Evolutionary conservation across 2,329 filamentous ascomycete species (phyloP).

Genomic region (Herpomyces periplanetae): DNA sequence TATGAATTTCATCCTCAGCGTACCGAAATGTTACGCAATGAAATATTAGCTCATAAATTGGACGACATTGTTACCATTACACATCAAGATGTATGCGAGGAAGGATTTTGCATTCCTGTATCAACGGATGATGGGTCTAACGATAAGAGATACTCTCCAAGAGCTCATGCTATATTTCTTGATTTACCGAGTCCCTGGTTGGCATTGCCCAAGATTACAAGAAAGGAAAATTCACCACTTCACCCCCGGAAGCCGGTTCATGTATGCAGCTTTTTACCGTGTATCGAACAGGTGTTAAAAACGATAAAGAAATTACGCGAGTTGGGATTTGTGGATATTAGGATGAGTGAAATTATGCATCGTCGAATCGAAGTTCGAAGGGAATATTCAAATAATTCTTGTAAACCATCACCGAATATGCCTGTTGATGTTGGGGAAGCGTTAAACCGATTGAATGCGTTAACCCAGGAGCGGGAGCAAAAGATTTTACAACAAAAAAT

Average conservation of each 20-base stretch:
- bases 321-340: constrained; percentile 57
- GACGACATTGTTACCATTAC: constrained; percentile 25
- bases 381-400: constrained; percentile 27
- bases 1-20: constrained; percentile 43
- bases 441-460: constrained; percentile 20
- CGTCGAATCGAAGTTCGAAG: constrained; percentile 40
- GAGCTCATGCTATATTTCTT: constrained; percentile 31
- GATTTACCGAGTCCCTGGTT: constrained; percentile 49
- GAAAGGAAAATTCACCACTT: constrained; percentile 15
- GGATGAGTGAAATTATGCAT: constrained; percentile 62
- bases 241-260: constrained; percentile 29
- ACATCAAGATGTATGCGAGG: constrained; percentile 36
- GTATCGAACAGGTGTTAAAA: constrained; percentile 70
- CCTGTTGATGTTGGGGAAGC: constrained; percentile 44
- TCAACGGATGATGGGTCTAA: constrained; percentile 6
- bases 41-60: constrained; percentile 26
- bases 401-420: constrained; percentile 22
- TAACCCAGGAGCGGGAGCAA: constrained; percentile 6
- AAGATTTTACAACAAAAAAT: constrained; percentile 9
- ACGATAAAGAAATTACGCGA: constrained; percentile 44
- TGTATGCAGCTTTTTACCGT: constrained; percentile 80
- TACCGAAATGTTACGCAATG: constrained; percentile 23
- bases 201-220: constrained; percentile 31
- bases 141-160: constrained; percentile 13
- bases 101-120: constrained; percentile 20